These are phyloP conservation scores for Geranomyces variabilis DNA, from an alignment of 192 early-diverging fungal genomes.

Conservation along the genomic window DNA sequence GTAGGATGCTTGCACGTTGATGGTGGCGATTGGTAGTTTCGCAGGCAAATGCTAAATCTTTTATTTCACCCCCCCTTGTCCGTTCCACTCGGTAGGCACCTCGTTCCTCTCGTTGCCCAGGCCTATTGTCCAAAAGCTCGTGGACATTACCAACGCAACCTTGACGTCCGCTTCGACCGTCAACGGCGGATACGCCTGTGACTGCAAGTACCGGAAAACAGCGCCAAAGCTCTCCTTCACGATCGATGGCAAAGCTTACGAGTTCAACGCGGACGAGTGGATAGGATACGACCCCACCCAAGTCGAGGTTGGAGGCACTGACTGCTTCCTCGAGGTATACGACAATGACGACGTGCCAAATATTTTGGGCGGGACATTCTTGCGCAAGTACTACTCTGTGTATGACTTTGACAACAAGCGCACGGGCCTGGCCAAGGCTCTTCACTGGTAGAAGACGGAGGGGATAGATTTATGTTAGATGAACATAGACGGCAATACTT, in stretches of 20 bases:
- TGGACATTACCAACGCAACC: neutral
- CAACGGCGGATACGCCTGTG: neutral
- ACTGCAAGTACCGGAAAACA: constrained; percentile 8
- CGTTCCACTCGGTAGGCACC: too few relatives aligned
- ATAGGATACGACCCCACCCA: neutral
- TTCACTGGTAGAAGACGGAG: too few relatives aligned
- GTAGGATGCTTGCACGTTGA: too few relatives aligned
- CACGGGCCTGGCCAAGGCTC: constrained; percentile 16
- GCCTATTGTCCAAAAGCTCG: neutral
- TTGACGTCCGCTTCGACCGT: neutral
- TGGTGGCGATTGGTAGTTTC: too few relatives aligned
- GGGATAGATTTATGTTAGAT: too few relatives aligned
- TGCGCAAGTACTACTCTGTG: constrained; percentile 31
- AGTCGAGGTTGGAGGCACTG: neutral
- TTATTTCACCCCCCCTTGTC: too few relatives aligned
- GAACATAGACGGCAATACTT: too few relatives aligned
- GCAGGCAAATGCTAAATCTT: too few relatives aligned
- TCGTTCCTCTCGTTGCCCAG: neutral
- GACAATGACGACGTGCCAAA: neutral
- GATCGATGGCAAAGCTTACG: neutral
- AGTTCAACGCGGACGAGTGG: neutral
- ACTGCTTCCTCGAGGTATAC: constrained; percentile 4
- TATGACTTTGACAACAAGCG: constrained; percentile 28
- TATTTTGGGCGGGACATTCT: constrained; percentile 21
- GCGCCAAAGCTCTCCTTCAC: neutral